Evolutionary conservation across 2,329 filamentous ascomycete species (phyloP).

Genomic region (Xylariaceae sp.): DNA sequence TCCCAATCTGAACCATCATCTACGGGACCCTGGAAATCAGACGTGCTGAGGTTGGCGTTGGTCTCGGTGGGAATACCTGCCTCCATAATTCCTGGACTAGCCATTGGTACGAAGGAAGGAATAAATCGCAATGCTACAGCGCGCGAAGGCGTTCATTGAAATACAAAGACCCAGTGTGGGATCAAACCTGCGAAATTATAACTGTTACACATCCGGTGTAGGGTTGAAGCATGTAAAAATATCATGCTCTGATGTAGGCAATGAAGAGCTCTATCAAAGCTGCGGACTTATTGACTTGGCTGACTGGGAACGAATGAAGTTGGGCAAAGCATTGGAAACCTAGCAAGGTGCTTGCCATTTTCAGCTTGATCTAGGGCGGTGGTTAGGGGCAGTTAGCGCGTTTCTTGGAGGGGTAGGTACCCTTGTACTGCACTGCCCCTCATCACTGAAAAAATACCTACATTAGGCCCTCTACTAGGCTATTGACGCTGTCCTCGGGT

Average conservation of each 20-base stretch:
- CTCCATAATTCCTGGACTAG: slow-evolving; percentile 16
- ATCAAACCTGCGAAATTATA: too few species aligned
- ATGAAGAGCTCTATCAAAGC: too few species aligned
- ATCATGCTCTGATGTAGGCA: too few species aligned
- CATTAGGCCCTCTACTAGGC: neutral
- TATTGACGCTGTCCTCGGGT: neutral
- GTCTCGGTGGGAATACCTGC: slow-evolving; percentile 5
- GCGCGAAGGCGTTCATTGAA: neutral
- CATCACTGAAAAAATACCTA: slow-evolving; percentile 3
- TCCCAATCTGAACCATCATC: slow-evolving; percentile 60
- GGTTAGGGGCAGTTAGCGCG: slow-evolving; percentile 13
- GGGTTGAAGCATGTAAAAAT: too few species aligned
- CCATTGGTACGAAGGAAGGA: slow-evolving; percentile 19
- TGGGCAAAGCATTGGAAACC: too few species aligned
- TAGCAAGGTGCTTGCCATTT: slow-evolving; percentile 18
- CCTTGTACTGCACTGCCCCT: slow-evolving; percentile 19
- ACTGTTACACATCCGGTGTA: neutral
- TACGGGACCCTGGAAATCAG: slow-evolving; percentile 7
- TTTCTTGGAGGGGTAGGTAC: slow-evolving; percentile 20
- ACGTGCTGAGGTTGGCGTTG: too few species aligned
- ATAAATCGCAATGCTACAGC: too few species aligned
- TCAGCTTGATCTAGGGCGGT: slow-evolving; percentile 17
- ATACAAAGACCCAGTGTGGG: slow-evolving; percentile 2
- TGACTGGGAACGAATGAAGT: too few species aligned
- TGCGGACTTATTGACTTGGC: too few species aligned